phyloP scores from a whole-genome alignment of 164 flowering plant genomes.

The Nymphaea colorata region DNA sequence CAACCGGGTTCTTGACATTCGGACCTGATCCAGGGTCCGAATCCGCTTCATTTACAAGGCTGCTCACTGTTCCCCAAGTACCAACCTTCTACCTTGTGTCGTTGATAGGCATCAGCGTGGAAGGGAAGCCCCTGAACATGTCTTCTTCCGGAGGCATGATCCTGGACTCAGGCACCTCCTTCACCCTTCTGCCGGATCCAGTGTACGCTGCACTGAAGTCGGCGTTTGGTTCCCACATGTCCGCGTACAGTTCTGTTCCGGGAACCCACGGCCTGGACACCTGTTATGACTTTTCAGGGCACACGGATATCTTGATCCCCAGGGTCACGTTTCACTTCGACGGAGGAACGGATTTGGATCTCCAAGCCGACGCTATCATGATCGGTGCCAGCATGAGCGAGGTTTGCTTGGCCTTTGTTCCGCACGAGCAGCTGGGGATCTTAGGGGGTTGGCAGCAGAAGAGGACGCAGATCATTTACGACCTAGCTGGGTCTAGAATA shows the following conservation, averaged over 20 bases:
- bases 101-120: constrained; percentile 9
- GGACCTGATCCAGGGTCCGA: constrained; percentile 3
- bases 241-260: constrained; percentile 7
- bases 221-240: constrained; percentile 14
- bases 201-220: constrained; percentile 24
- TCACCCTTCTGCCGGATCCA: constrained; percentile 22
- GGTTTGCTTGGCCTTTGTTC: constrained; percentile 4
- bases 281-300: constrained; percentile 8
- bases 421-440: neutral
- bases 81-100: constrained; percentile 13
- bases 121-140: neutral
- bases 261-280: constrained; percentile 14
- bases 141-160: constrained; percentile 11
- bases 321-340: neutral
- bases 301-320: neutral
- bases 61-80: neutral
- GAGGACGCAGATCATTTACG: constrained; percentile 3
- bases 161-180: constrained; percentile 44
- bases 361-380: neutral
- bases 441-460: constrained; percentile 7
- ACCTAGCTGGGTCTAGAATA: neutral
- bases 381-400: neutral
- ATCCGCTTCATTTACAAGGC: constrained; percentile 5
- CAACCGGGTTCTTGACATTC: constrained; percentile 9
- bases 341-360: neutral